phyloP scores from a whole-genome alignment of 2,329 filamentous ascomycete genomes.

The Aspergillus sp. region DNA sequence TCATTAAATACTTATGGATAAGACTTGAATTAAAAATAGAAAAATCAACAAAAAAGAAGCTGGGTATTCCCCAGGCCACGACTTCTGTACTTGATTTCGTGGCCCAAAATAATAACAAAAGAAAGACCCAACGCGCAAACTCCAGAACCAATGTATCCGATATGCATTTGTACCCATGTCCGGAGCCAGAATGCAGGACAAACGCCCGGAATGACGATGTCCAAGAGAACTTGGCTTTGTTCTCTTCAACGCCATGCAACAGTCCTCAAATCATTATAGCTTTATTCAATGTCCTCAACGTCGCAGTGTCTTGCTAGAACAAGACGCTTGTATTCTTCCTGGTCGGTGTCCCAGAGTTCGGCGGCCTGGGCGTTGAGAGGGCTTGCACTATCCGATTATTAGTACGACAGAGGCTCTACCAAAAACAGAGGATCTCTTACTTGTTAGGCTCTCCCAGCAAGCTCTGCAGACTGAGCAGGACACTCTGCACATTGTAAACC shows the following conservation, averaged over 20 bases:
- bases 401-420: background rate
- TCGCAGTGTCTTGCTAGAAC: conserved; percentile 61
- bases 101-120: conserved; percentile 1
- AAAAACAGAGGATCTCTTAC: conserved; percentile 50
- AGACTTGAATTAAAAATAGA: background rate
- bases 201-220: too few relatives aligned
- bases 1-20: background rate
- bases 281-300: conserved; percentile 43
- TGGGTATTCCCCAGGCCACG: conserved; percentile 4
- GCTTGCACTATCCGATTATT: conserved; percentile 60
- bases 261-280: background rate
- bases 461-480: conserved; percentile 89
- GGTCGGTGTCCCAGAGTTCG: conserved; percentile 88
- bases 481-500: conserved; percentile 92
- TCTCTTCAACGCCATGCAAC: too few relatives aligned
- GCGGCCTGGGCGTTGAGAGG: conserved; percentile 95
- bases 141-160: conserved; percentile 8
- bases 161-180: conserved; percentile 5
- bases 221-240: too few relatives aligned
- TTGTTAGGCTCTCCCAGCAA: conserved; percentile 97
- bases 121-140: conserved; percentile 9
- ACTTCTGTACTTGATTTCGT: background rate
- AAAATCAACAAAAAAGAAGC: background rate
- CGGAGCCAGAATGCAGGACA: too few relatives aligned
- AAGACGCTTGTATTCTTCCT: conserved; percentile 76